Evolutionary conservation across 1,139 yeast genomes (phyloP), one percentile per base, ranked within the genome.

Genomic region (Yamadazyma buinensis): DNA sequence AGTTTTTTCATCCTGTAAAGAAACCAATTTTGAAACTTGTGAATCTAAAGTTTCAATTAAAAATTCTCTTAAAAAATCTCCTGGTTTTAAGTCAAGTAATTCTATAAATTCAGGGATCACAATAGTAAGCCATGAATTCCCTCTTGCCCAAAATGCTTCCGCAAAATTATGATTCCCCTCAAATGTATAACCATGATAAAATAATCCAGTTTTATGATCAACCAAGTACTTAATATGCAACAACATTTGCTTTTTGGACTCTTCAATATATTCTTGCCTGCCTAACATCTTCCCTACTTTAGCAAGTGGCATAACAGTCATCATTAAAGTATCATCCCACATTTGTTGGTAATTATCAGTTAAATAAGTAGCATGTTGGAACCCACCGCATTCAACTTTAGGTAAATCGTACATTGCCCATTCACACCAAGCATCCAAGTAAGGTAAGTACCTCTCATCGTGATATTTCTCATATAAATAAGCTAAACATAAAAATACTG

Each of bases 241-340:
- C 23, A 59, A 46, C 49, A 59, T 54, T 40, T 59, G 65, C 27
- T 52, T 51, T 40, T 59, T 59, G 32, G 62, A 58, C 36, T 59
- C 64, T 37, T 59, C 59, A 12, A 59, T 45, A 26, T 58, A 58
- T 19, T 51, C 49, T 8, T 54, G 57, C 29, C 59, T 46, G 34
- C 52, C 45, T 27, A 59, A 48, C 26, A 55, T 38, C 23, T 48
- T 30, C 7, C 64, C 64, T 23, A 59, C 57, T 37, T 57, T 57
- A 23, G 62, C 60, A 30, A 59, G 42, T 11, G 65, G 65, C 49
- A 59, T 46, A 11, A 57, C 64, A 4, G 62, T 54, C 64, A 59
- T 59, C 64, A 59, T 58, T 28, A 59, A 42, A 10, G 65, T 59
- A 33, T 59, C 65, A 34, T 58, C 64, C 65, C 65, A 59, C 48